phyloP scores from a whole-genome alignment of 2,329 filamentous ascomycete species.

The Fusarium sp. region DNA sequence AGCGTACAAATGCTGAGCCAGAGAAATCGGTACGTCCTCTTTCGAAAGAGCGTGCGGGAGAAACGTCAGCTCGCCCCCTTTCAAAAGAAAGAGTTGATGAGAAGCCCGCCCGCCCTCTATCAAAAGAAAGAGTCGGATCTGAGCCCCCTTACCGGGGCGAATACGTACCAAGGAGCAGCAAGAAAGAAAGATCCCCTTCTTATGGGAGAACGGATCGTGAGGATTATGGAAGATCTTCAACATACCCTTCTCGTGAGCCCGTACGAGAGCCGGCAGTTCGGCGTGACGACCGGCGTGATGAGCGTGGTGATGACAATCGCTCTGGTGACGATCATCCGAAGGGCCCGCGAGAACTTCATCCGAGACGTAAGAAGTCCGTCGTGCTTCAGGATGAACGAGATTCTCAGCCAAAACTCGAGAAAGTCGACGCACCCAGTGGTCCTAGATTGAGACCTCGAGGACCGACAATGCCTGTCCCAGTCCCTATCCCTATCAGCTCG shows the following conservation, averaged over 20 bases:
- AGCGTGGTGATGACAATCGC: conserved; percentile 47
- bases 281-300: conserved; percentile 40
- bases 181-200: conserved; percentile 51
- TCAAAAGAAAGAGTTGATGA: conserved; percentile 52
- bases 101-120: conserved; percentile 48
- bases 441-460: conserved; percentile 54
- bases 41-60: conserved; percentile 51
- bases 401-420: conserved; percentile 44
- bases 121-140: conserved; percentile 49
- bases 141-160: conserved; percentile 46
- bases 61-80: conserved; percentile 45
- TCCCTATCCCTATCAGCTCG: conserved; percentile 46
- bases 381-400: conserved; percentile 54
- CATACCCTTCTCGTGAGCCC: conserved; percentile 29
- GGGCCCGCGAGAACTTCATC: conserved; percentile 46
- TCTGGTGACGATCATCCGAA: conserved; percentile 58
- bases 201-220: conserved; percentile 46
- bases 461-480: conserved; percentile 53
- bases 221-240: conserved; percentile 30
- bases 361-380: conserved; percentile 53
- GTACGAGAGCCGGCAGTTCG: conserved; percentile 26
- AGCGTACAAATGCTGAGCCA: conserved; percentile 49
- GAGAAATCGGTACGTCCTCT: conserved; percentile 47
- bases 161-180: conserved; percentile 47
- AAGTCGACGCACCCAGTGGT: conserved; percentile 37